phyloP scores from a whole-genome alignment of 192 early-diverging fungal species.

The Coemansia sp. region DNA sequence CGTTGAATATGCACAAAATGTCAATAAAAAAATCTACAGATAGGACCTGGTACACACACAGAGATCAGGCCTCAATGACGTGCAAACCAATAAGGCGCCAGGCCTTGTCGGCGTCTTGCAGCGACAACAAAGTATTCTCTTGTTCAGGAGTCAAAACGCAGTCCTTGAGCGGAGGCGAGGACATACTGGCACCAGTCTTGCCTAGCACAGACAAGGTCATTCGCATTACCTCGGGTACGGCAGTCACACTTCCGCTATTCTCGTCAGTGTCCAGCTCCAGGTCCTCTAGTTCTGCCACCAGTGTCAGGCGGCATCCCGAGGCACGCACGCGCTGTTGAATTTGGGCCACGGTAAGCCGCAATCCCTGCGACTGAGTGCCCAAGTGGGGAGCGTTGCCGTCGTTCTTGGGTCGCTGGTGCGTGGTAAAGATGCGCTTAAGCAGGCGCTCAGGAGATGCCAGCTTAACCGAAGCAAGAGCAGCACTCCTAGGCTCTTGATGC shows the following conservation, averaged over 20 bases:
- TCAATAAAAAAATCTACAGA: background rate
- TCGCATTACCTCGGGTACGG: conserved; percentile 49
- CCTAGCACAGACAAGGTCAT: conserved; percentile 53
- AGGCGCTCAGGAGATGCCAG: conserved; percentile 44
- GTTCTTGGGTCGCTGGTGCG: conserved; percentile 43
- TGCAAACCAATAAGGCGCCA: conserved; percentile 51
- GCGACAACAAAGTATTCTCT: conserved; percentile 32
- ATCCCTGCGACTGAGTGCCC: background rate
- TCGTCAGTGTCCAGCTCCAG: conserved; percentile 45
- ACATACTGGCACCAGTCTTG: conserved; percentile 19
- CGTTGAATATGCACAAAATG: background rate
- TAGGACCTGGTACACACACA: background rate
- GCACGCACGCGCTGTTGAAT: conserved; percentile 51
- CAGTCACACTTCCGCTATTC: conserved; percentile 46
- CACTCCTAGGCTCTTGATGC: conserved; percentile 12
- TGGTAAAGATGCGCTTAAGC: conserved; percentile 47
- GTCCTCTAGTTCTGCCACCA: conserved; percentile 43
- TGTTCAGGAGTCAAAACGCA: conserved; percentile 42
- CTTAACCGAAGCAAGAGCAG: conserved; percentile 2
- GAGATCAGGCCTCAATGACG: conserved; percentile 38
- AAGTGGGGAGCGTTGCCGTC: background rate
- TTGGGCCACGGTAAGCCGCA: conserved; percentile 35
- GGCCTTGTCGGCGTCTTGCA: conserved; percentile 38
- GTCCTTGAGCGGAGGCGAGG: conserved; percentile 14
- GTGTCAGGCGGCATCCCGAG: conserved; percentile 40